Conservation (phyloP, 192 early-diverging fungal species). For the Coemansia nantahalensis region DNA sequence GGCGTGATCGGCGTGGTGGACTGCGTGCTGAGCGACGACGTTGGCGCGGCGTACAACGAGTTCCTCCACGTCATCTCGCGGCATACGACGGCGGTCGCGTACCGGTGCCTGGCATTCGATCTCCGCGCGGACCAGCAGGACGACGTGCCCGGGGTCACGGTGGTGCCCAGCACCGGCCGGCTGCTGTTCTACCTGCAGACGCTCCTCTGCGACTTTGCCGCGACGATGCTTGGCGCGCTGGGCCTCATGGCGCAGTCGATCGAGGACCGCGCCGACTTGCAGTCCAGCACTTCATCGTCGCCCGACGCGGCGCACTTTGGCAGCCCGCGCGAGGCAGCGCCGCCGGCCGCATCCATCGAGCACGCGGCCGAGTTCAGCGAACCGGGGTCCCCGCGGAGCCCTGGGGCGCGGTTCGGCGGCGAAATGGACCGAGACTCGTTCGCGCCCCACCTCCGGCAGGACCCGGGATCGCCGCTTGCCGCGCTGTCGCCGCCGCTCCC, state of each 20-base stretch:
- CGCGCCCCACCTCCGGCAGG: slow-evolving; percentile 1
- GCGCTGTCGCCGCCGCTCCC: slow-evolving; percentile 3
- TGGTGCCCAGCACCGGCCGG: slow-evolving; percentile 19
- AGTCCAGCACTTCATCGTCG: not conserved
- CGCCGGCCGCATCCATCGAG: no score
- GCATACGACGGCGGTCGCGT: slow-evolving; percentile 37
- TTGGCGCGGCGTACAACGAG: slow-evolving; percentile 21
- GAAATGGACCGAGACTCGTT: slow-evolving; percentile 38
- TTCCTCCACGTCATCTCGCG: slow-evolving; percentile 26
- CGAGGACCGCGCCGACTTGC: slow-evolving; percentile 30
- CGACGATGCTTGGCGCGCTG: slow-evolving; percentile 37
- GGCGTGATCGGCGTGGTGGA: slow-evolving; percentile 49
- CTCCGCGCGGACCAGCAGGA: slow-evolving; percentile 16
- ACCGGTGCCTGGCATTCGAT: slow-evolving; percentile 42
- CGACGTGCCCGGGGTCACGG: slow-evolving; percentile 28
- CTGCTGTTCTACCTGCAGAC: slow-evolving; percentile 29
- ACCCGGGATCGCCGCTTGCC: not conserved
- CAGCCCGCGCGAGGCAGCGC: not conserved
- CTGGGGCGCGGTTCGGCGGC: slow-evolving; percentile 24
- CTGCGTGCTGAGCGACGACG: slow-evolving; percentile 16
- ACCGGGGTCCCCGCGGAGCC: not conserved
- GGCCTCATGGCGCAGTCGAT: slow-evolving; percentile 41
- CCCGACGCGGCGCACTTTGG: not conserved
- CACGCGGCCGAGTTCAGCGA: no score
- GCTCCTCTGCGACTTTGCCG: slow-evolving; percentile 30